Conservation (phyloP, 768 basidiomycete genomes). For the Tylopilus plumbeoviolaceoides region DNA sequence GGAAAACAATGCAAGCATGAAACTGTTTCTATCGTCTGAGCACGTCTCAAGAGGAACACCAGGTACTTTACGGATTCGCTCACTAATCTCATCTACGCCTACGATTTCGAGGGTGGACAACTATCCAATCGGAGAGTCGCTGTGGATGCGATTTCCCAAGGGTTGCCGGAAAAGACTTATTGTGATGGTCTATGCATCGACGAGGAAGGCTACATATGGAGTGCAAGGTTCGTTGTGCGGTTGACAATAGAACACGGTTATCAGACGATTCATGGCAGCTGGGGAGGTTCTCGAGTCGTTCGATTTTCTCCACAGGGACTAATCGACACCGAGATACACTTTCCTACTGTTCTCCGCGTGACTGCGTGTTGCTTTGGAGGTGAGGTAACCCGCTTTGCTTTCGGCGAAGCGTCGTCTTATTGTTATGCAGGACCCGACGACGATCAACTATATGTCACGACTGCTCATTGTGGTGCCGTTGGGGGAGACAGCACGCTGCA, state of each 20-base stretch:
- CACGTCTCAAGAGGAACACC: slow-evolving; percentile 6
- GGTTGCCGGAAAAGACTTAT: slow-evolving; percentile 46
- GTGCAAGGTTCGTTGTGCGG: slow-evolving; percentile 42
- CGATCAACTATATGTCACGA: slow-evolving; percentile 57
- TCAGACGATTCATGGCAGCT: slow-evolving; percentile 34
- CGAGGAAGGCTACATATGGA: slow-evolving; percentile 60
- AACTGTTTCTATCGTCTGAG: slow-evolving; percentile 2
- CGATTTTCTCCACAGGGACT: slow-evolving; percentile 52
- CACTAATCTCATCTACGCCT: slow-evolving; percentile 62
- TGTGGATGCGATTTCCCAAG: slow-evolving; percentile 53
- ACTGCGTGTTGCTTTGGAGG: slow-evolving; percentile 67
- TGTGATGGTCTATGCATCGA: slow-evolving; percentile 69
- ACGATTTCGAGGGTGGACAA: slow-evolving; percentile 47
- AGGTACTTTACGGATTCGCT: slow-evolving; percentile 72
- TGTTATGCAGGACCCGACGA: slow-evolving; percentile 46
- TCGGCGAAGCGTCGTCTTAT: neutral
- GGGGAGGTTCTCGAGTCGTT: slow-evolving; percentile 59
- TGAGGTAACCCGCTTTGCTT: slow-evolving; percentile 7
- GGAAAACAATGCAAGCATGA: slow-evolving; percentile 18
- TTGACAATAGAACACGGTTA: neutral
- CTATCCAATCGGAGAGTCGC: slow-evolving; percentile 54
- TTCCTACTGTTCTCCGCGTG: slow-evolving; percentile 60
- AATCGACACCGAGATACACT: slow-evolving; percentile 52
- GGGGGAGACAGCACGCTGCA: slow-evolving; percentile 46
- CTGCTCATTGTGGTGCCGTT: slow-evolving; percentile 53